Percentiles rank a stretch among this genome's conserved stretches.
Conservation (phyloP, 2,329 filamentous ascomycete genomes). For the Stagonosporopsis cucurbitacearum region DNA sequence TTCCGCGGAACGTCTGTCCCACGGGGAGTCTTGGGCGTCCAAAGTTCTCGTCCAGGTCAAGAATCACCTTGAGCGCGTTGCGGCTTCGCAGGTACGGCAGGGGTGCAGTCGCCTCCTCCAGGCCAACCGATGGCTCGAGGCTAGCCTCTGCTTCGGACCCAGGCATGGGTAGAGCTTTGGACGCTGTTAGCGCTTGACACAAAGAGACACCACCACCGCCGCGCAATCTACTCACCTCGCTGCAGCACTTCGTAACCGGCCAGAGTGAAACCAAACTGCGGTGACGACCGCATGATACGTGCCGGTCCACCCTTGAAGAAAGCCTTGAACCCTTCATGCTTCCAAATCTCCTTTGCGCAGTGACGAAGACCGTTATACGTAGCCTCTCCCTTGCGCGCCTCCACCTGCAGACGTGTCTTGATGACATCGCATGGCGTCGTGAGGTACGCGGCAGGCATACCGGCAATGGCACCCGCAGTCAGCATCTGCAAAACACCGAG, state of each 20-base stretch:
- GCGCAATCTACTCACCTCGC: conserved; percentile 49
- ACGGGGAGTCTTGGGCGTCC: conserved; percentile 70
- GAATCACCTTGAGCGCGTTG: conserved; percentile 93
- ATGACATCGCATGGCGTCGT: conserved; percentile 98
- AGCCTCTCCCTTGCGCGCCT: conserved; percentile 93
- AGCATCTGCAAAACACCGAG: conserved; percentile 90
- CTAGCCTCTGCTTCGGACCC: conserved; percentile 61
- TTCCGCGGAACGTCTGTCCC: conserved; percentile 43
- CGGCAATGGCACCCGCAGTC: conserved; percentile 85
- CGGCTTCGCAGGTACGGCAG: conserved; percentile 75
- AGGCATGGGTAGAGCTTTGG: conserved; percentile 72
- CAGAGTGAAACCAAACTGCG: conserved; percentile 97
- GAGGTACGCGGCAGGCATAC: conserved; percentile 72
- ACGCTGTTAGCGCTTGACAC: neutral
- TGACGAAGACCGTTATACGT: conserved; percentile 87
- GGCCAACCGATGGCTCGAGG: conserved; percentile 67
- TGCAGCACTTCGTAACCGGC: conserved; percentile 94
- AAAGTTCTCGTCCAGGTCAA: conserved; percentile 94
- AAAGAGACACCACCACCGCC: neutral
- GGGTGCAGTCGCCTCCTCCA: conserved; percentile 68
- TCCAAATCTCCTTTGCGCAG: conserved; percentile 80
- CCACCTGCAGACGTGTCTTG: conserved; percentile 97
- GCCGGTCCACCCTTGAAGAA: conserved; percentile 99
- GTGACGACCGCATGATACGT: conserved; percentile 91
- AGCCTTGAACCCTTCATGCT: conserved; percentile 90